Conservation (phyloP, 208 protist genomes). For the Porcisia hertigi region DNA sequence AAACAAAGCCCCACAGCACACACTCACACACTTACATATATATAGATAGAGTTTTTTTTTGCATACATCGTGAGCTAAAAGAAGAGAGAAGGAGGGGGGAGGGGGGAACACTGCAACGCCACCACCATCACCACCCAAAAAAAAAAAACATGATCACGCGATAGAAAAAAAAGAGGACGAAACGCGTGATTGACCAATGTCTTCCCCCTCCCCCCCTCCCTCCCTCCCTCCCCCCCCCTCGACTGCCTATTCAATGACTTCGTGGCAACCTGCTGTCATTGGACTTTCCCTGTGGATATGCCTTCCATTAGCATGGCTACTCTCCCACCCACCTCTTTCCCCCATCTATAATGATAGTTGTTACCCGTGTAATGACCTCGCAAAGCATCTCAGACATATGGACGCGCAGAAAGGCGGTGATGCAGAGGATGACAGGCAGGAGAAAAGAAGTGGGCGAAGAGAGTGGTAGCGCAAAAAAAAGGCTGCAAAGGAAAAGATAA, state of each 20-base stretch:
- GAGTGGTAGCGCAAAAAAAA: background rate
- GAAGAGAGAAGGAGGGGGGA: background rate
- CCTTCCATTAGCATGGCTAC: background rate
- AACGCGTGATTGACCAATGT: background rate
- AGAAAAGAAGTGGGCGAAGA: background rate
- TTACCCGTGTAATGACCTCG: background rate
- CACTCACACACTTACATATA: no score
- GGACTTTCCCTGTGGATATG: background rate
- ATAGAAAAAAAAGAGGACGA: background rate
- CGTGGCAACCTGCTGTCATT: no score
- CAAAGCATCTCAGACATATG: background rate
- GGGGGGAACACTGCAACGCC: background rate
- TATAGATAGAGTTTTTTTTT: no score
- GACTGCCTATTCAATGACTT: background rate
- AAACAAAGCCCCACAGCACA: no score
- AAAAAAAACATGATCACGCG: background rate
- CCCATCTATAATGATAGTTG: background rate
- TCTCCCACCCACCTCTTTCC: background rate
- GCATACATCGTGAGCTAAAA: background rate
- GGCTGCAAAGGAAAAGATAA: conserved; percentile 9
- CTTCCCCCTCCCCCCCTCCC: background rate
- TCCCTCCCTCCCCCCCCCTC: no score
- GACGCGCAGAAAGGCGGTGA: background rate
- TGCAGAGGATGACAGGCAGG: background rate
- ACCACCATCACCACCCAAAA: no score